Conservation (phyloP, 2,329 filamentous ascomycete genomes). For the Pestalotiopsis sp. region DNA sequence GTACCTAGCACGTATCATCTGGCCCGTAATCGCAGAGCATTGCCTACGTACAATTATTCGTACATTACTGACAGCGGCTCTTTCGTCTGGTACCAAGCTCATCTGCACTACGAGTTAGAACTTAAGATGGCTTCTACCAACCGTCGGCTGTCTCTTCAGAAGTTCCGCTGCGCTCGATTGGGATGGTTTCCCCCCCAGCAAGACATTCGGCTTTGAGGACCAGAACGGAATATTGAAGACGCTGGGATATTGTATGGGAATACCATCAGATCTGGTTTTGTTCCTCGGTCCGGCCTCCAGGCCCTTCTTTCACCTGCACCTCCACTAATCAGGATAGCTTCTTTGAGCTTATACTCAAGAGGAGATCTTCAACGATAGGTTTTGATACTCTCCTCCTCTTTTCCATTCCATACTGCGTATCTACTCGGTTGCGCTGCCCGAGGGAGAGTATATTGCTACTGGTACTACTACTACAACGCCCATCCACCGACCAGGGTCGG, state of each 20-base stretch:
- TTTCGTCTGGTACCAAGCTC: not conserved
- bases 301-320: not conserved
- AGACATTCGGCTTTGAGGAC: not conserved
- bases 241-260: not conserved
- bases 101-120: not conserved
- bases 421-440: not conserved
- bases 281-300: not conserved
- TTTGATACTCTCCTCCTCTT: not conserved
- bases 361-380: not conserved
- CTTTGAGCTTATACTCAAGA: not conserved
- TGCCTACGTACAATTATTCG: no score
- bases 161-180: no score
- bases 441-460: not conserved
- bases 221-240: not conserved
- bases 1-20: not conserved
- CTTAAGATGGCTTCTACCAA: not conserved
- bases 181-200: not conserved
- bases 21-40: no score
- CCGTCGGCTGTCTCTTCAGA: no score
- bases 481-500: not conserved
- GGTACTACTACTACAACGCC: not conserved
- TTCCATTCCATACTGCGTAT: not conserved
- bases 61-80: not conserved
- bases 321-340: not conserved
- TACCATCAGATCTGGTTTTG: not conserved